A percentile compares a stretch with the other conserved stretches of the same genome.
Conservation (phyloP, 1,284 basidiomycete species). For the Tausonia pullulans region DNA sequence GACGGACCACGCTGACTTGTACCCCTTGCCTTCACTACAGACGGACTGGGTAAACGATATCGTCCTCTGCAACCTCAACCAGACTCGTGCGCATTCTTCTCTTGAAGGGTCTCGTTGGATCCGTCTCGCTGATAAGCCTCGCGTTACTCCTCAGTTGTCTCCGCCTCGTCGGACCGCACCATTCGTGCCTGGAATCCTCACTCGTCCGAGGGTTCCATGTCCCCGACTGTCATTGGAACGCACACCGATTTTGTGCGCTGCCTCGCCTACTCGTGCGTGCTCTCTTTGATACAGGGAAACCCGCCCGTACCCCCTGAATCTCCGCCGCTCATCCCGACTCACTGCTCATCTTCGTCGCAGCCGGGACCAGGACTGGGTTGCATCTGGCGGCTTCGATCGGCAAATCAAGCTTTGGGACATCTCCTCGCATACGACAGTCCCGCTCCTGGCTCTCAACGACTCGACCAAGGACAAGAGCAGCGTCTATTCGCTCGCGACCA, state of each 20-base stretch:
- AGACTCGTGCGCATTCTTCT: slow-evolving; percentile 51
- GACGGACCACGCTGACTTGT: slow-evolving; percentile 8
- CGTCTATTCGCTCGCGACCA: slow-evolving; percentile 61
- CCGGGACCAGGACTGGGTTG: slow-evolving; percentile 69
- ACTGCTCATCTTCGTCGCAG: slow-evolving; percentile 33
- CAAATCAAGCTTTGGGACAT: slow-evolving; percentile 93
- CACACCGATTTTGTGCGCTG: slow-evolving; percentile 89
- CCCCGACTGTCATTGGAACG: slow-evolving; percentile 58
- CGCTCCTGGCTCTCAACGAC: slow-evolving; percentile 49
- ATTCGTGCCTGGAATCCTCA: slow-evolving; percentile 92
- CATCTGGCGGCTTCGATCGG: slow-evolving; percentile 88
- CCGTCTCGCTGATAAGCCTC: slow-evolving; percentile 10
- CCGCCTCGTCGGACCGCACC: slow-evolving; percentile 91
- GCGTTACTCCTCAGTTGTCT: slow-evolving; percentile 49
- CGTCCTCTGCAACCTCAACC: slow-evolving; percentile 80
- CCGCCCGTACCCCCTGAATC: background rate
- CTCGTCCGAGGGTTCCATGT: slow-evolving; percentile 45
- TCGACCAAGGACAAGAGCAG: slow-evolving; percentile 59
- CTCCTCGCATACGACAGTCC: slow-evolving; percentile 31
- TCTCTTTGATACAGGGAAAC: background rate
- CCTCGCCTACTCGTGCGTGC: slow-evolving; percentile 55
- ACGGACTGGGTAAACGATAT: slow-evolving; percentile 97
- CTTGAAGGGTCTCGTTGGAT: background rate
- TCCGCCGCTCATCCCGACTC: slow-evolving; percentile 1
- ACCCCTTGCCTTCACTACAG: slow-evolving; percentile 19